phyloP scores from a whole-genome alignment of 352 stramenopile species.

The Elongisporangium anandrum region DNA sequence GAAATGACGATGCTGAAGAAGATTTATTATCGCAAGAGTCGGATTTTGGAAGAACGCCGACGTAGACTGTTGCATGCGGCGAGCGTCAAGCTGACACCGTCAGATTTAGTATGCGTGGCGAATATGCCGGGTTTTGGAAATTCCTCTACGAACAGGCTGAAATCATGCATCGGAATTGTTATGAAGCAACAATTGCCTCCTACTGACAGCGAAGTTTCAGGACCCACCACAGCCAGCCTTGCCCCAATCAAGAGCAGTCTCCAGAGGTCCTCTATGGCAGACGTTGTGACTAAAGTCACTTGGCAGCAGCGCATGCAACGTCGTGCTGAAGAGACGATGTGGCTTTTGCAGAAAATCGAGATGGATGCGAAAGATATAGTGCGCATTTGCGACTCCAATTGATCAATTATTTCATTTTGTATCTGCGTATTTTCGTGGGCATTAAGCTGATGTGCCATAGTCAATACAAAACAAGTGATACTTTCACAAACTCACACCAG shows the following conservation, averaged over 20 bases:
- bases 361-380: constrained; percentile 17
- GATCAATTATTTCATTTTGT: too few species aligned
- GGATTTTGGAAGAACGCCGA: constrained; percentile 15
- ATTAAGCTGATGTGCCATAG: too few species aligned
- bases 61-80: constrained; percentile 1
- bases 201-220: neutral
- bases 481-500: neutral
- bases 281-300: neutral
- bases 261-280: neutral
- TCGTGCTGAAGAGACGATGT: constrained; percentile 34
- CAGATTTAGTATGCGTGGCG: neutral
- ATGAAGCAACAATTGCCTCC: neutral
- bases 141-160: neutral
- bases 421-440: too few species aligned
- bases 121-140: neutral
- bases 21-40: constrained; percentile 31
- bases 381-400: neutral
- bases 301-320: constrained; percentile 42
- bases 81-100: neutral
- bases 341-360: constrained; percentile 41
- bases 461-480: neutral
- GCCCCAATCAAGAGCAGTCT: neutral
- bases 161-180: neutral
- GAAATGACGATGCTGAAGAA: constrained; percentile 58
- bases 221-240: neutral